Percentiles rank a stretch among this genome's conserved stretches.
These are phyloP conservation scores for Lasiodiplodia theobromae DNA, from an alignment of 2,329 filamentous ascomycete genomes.

Conservation along the genomic window DNA sequence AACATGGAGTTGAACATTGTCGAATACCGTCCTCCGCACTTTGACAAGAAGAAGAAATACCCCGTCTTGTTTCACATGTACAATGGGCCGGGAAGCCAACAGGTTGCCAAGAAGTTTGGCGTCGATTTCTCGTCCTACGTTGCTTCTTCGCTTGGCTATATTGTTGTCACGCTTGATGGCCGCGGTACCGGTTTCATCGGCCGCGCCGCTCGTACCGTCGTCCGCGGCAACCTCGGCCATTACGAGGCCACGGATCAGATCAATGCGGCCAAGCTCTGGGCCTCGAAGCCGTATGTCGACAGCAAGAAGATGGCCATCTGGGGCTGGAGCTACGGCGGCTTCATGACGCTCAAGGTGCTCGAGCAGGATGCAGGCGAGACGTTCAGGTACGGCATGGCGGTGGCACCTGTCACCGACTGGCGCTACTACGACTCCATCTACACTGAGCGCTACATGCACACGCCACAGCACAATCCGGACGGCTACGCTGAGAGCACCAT, in stretches of 20 bases:
- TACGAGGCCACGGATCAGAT: constrained; percentile 93
- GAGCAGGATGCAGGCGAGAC: constrained; percentile 89
- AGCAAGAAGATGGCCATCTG: constrained; percentile 85
- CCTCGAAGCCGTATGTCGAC: constrained; percentile 82
- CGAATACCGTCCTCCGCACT: constrained; percentile 89
- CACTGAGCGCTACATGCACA: constrained; percentile 97
- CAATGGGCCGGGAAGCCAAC: constrained; percentile 91
- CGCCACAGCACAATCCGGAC: constrained; percentile 77
- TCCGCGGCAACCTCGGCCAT: constrained; percentile 83
- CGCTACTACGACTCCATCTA: constrained; percentile 93
- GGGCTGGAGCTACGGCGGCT: constrained; percentile 98
- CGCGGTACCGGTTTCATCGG: constrained; percentile 92
- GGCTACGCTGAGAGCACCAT: constrained; percentile 83
- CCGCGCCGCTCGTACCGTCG: constrained; percentile 79
- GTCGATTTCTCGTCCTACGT: constrained; percentile 93
- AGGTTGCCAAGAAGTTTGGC: constrained; percentile 78
- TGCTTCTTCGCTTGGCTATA: constrained; percentile 83
- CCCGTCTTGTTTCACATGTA: constrained; percentile 96
- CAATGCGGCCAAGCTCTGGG: constrained; percentile 84
- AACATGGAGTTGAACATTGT: constrained; percentile 75
- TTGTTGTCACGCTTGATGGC: constrained; percentile 93
- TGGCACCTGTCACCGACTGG: constrained; percentile 99
- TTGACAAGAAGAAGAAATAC: constrained; percentile 82
- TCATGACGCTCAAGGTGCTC: constrained; percentile 92
- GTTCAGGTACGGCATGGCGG: constrained; percentile 97